phyloP scores from a whole-genome alignment of 768 basidiomycete genomes.

The Mycena crocata region DNA sequence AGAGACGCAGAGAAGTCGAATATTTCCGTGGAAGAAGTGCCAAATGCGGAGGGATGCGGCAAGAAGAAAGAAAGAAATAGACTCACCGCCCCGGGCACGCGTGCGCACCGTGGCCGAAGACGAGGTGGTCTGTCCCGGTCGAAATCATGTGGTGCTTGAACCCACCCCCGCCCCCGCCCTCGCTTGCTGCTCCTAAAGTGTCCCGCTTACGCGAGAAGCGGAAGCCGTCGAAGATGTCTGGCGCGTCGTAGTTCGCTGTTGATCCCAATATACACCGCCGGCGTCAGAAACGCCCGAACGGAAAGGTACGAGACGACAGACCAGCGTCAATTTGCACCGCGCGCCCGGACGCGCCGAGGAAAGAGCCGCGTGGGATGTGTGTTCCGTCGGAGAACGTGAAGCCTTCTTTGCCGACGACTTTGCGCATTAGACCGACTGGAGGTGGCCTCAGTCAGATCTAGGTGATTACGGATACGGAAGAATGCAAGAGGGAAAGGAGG shows the following conservation, averaged over 20 bases:
- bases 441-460: neutral
- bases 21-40: too few species aligned
- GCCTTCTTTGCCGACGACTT: conserved; percentile 40
- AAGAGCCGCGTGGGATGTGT: conserved; percentile 44
- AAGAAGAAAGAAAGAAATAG: neutral
- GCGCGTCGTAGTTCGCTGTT: neutral
- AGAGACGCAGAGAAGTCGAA: too few species aligned
- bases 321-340: neutral
- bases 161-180: neutral
- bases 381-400: conserved; percentile 51
- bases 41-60: too few species aligned
- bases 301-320: neutral
- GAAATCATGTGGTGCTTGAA: neutral
- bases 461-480: too few species aligned
- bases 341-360: conserved; percentile 31
- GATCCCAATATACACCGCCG: neutral
- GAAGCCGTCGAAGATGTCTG: conserved; percentile 15
- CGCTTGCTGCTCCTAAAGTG: neutral
- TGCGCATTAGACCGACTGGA: conserved; percentile 41
- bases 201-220: conserved; percentile 36
- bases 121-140: neutral
- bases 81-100: conserved; percentile 27
- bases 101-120: neutral
- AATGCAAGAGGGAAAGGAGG: too few species aligned
- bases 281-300: neutral